A percentile compares a stretch with the other conserved stretches of the same genome.
These are phyloP conservation scores for Rhododendron henanense DNA, from an alignment of 148 eudicot genomes.

Conservation along the genomic window DNA sequence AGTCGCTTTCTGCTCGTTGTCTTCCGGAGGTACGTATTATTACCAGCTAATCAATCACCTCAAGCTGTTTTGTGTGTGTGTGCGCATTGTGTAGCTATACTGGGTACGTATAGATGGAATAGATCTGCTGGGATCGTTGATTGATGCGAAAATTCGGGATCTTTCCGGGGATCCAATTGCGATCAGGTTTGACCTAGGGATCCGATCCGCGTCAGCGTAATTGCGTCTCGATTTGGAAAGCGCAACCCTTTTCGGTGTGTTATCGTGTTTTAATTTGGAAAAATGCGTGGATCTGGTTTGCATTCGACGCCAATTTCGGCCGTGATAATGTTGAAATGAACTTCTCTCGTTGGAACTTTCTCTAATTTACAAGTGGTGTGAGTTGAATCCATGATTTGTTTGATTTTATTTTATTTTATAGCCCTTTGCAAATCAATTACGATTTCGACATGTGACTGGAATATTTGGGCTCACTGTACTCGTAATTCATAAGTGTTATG, in stretches of 20 bases:
- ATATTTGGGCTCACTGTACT: neutral
- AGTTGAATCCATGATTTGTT: neutral
- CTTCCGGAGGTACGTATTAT: neutral
- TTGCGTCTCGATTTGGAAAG: constrained; percentile 3
- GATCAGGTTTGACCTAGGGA: neutral
- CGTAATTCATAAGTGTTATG: neutral
- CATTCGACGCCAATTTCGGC: neutral
- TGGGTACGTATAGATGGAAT: neutral
- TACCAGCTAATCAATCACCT: neutral
- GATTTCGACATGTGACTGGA: neutral
- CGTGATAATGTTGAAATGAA: neutral
- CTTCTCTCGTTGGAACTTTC: neutral
- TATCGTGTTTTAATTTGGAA: neutral
- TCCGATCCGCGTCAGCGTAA: neutral
- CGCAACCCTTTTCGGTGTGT: neutral
- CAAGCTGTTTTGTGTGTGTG: no score
- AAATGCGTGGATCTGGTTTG: neutral
- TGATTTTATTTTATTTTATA: neutral
- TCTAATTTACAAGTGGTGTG: neutral
- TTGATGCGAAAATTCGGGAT: neutral
- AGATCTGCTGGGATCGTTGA: constrained; percentile 7
- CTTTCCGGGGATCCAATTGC: neutral
- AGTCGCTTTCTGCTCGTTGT: neutral
- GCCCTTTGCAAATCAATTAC: neutral
- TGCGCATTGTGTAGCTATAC: neutral